Evolutionary conservation across 768 basidiomycete species (phyloP), one percentile per base, ranked within the genome.

Genomic region (Amanita inopinata): DNA sequence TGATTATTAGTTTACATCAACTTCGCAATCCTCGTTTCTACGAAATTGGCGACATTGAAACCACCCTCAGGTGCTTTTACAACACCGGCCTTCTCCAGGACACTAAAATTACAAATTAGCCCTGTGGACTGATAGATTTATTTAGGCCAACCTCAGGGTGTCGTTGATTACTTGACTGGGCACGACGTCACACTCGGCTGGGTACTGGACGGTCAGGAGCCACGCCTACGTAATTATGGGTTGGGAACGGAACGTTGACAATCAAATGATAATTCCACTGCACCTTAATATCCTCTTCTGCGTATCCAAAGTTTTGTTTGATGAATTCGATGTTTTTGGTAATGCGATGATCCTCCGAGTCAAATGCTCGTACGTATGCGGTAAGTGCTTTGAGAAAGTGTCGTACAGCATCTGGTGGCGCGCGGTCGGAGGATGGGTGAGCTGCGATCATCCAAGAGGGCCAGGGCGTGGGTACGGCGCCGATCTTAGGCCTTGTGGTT

Each of bases 361-460:
- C 64, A 61, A 96, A 97, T 6, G 57, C 59, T 19, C 66, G 69
- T 14, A 93, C 83, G 53, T 80, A 78, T 3, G 52, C 61, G 4
- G 83, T 76, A 15, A 97, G 71, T 19, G 62, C 58, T 3, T 64
- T 46, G 10, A 97, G 65, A 64, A 96, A 96, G 2, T 58, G 38
- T 12, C 60, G 58, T 10, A 91, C 64, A 0, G 65, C 66, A 1
- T 57, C 52, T 0, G 71, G 46, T 3, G 74, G 59, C 20, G 81
- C 76, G 11, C 83, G 73, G n/a, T 68, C 59, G 12, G 69, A 53
- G 9, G 69, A 67, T 0, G 83, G 82, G 49, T 89, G 83, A 5
- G 89, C 89, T 18, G 88, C 93, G 54, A 98, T 87, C 45, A 88
- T 64, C 94, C 94, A 99, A 0, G 90, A 93, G 10, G 92, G 88